These are phyloP conservation scores for Melastoma malabathricum DNA, from an alignment of 345 rosid species.

Conservation along the genomic window DNA sequence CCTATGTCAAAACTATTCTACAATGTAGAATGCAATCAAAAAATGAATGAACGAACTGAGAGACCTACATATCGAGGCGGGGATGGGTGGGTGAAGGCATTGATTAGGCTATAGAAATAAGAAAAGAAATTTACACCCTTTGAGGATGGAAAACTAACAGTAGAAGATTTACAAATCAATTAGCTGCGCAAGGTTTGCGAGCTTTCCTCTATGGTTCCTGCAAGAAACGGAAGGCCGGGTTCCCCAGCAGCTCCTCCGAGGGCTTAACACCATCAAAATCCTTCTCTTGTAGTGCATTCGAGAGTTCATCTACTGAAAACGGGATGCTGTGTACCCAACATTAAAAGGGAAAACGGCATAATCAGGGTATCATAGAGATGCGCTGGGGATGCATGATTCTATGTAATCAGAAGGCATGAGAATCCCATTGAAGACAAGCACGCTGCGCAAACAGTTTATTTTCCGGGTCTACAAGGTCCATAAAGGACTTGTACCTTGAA, in stretches of 20 bases:
- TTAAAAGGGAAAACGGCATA: not conserved
- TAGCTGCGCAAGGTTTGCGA: too few relatives aligned
- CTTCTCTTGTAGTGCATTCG: slow-evolving; percentile 65
- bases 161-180: too few relatives aligned
- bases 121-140: too few relatives aligned
- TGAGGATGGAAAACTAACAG: too few relatives aligned
- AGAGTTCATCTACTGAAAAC: slow-evolving; percentile 86
- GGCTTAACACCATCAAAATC: slow-evolving; percentile 74
- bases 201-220: slow-evolving; percentile 4
- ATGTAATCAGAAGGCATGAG: not conserved
- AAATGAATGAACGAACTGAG: too few relatives aligned
- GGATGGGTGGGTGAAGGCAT: too few relatives aligned
- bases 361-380: not conserved
- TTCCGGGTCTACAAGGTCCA: not conserved
- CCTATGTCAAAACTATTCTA: too few relatives aligned
- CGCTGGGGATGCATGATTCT: not conserved
- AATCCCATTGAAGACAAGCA: too few relatives aligned
- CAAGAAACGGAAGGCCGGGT: slow-evolving; percentile 76
- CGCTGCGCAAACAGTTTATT: too few relatives aligned
- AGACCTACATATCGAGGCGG: too few relatives aligned
- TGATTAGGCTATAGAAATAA: too few relatives aligned
- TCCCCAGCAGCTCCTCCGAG: slow-evolving; percentile 65
- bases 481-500: slow-evolving; percentile 48
- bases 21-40: too few relatives aligned
- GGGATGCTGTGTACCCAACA: slow-evolving; percentile 50